Base-by-base conservation (phyloP, 2,329 filamentous ascomycete species). In the Trichoderma sp. region DNA sequence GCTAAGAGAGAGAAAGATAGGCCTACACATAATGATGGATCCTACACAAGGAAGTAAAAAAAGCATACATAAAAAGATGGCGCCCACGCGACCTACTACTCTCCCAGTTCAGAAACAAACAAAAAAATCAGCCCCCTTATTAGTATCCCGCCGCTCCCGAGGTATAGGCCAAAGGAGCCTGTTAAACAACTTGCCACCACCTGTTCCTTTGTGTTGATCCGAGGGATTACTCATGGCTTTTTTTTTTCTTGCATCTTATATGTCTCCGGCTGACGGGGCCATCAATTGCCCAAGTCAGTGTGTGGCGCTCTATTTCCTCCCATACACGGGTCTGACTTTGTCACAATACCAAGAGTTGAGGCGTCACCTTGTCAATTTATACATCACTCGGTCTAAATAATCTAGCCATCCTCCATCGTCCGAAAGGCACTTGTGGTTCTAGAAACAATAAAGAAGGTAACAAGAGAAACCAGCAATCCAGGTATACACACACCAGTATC, bases 131-230 rank as follows among this genome's bases (percentile, higher is more conserved):
- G 16, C 37, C 16, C 26, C 46, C 32, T 52, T 43, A 18, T 52
- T 43, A 26, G 43, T 34, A 21, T 58, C 63, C 60, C 64, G 64
- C 64, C 37, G 54, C 39, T 66, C 64, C 64, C 64, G 64, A 46
- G 59, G 39, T 28, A 61, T 21, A 46, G 28, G 43, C 39, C 59
- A 30, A 30, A 30, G n/a, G 39, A 18, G 26, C 34, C 21, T 24
- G 10, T 24, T 28, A 32, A 11, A 26, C 37, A 67, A 43, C 2
- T 67, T 39, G 56, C 56, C 56, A 68, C 55, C 56, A 10, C 46
- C 46, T 24, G 21, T 49, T n/a, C 21, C 7, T 49, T 21, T 24
- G 8, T 46, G 46, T 24, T 49, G 46, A 21, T 24, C n/a, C 46
- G 46, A 49, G 6, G 39, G n/a, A 49, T 49, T 55, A 52, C 49